Evolutionary conservation across 352 stramenopile genomes (phyloP).

Genomic region (Blastocystis sp.): DNA sequence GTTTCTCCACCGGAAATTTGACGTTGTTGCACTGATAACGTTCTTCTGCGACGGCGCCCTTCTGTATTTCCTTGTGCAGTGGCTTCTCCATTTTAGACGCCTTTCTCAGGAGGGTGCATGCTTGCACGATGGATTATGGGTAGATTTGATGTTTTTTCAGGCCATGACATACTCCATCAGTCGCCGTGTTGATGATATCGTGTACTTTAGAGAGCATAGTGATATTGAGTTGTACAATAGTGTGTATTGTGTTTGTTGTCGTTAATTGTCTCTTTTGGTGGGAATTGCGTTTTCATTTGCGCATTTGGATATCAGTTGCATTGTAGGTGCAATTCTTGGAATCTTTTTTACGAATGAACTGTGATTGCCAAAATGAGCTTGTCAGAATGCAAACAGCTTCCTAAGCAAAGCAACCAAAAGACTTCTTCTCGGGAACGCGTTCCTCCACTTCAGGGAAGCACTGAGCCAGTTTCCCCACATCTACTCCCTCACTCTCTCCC

Average conservation of each 20-base stretch:
- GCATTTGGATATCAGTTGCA: too few species aligned
- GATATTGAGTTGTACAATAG: constrained; percentile 18
- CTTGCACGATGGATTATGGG: background rate
- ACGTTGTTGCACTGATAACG: background rate
- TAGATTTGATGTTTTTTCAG: constrained; percentile 55
- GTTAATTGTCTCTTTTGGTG: too few species aligned
- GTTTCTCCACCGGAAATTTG: background rate
- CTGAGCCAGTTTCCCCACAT: too few species aligned
- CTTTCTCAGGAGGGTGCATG: constrained; percentile 4
- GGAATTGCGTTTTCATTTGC: too few species aligned
- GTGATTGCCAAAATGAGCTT: too few species aligned
- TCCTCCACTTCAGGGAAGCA: too few species aligned
- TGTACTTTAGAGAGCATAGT: constrained; percentile 53
- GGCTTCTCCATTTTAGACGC: constrained; percentile 9
- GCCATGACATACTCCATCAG: constrained; percentile 62
- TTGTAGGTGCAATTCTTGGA: too few species aligned
- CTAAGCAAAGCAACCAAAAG: too few species aligned
- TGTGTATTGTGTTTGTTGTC: background rate
- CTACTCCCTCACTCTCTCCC: too few species aligned
- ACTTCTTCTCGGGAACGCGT: too few species aligned
- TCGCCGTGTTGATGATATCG: constrained; percentile 4
- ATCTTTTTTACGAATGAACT: too few species aligned
- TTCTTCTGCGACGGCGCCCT: constrained; percentile 28
- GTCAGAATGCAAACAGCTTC: too few species aligned
- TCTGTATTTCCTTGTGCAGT: background rate